Percentiles rank a stretch among this genome's conserved stretches.
phyloP scores from a whole-genome alignment of 768 basidiomycete species.

The Austroboletus eburneus region DNA sequence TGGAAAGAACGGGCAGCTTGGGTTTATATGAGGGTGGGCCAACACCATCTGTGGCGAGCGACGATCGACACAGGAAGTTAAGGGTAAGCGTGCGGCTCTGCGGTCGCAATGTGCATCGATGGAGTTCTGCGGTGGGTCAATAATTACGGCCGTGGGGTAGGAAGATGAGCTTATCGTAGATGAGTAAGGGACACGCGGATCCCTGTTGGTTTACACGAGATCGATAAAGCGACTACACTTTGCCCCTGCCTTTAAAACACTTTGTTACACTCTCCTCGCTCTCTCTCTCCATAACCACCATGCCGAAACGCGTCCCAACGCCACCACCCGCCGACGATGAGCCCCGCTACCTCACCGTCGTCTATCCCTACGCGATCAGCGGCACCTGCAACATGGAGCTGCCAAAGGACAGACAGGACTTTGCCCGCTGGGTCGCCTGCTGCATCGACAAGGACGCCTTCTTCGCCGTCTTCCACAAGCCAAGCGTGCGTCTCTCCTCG shows the following conservation, averaged over 20 bases:
- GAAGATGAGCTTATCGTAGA: too few relatives aligned
- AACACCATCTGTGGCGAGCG: not conserved
- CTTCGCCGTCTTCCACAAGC: slow-evolving; percentile 42
- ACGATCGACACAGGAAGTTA: slow-evolving; percentile 7
- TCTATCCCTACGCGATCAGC: slow-evolving; percentile 38
- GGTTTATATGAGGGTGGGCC: slow-evolving; percentile 1
- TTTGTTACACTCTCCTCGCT: too few relatives aligned
- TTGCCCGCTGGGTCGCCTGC: slow-evolving; percentile 43
- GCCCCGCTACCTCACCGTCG: slow-evolving; percentile 42
- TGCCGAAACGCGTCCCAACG: slow-evolving; percentile 42
- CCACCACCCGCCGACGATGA: slow-evolving; percentile 43
- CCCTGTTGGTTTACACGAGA: not conserved
- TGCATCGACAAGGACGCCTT: slow-evolving; percentile 34
- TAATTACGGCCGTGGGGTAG: too few relatives aligned
- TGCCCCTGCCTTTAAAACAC: not conserved
- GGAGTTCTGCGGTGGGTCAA: too few relatives aligned
- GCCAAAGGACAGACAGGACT: slow-evolving; percentile 33
- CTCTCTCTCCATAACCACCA: slow-evolving; percentile 7
- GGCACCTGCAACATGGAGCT: slow-evolving; percentile 40
- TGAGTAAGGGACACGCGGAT: not conserved
- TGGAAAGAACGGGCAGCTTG: not conserved
- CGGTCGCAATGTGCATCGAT: too few relatives aligned
- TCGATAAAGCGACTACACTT: too few relatives aligned
- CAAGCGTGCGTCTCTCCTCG: slow-evolving; percentile 33
- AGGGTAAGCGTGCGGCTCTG: not conserved